Conservation (phyloP, 2,329 filamentous ascomycete species). For the Cytospora piceicola region DNA sequence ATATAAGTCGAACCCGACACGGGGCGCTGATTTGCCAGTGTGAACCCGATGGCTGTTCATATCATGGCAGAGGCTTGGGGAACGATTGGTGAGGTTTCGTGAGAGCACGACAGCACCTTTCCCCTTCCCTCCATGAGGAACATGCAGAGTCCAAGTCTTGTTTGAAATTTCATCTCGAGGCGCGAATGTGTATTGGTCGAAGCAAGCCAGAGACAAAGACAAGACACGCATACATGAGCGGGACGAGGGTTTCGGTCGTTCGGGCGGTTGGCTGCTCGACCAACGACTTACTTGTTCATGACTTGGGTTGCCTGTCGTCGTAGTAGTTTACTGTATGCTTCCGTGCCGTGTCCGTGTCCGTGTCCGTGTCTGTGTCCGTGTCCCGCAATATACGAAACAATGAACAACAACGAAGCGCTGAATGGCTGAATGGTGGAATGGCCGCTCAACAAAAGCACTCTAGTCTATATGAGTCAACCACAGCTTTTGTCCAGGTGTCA, state of each 20-base stretch:
- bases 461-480: too few species aligned
- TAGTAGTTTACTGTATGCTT: not conserved
- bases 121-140: not conserved
- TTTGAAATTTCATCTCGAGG: not conserved
- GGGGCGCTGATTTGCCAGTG: slow-evolving; percentile 1
- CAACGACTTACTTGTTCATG: not conserved
- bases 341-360: slow-evolving; percentile 6
- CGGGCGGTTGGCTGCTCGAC: not conserved
- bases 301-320: not conserved
- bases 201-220: slow-evolving; percentile 3
- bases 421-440: not conserved
- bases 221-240: not conserved
- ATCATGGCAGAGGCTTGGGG: not conserved
- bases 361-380: too few species aligned
- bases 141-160: not conserved
- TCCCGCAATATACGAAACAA: not conserved
- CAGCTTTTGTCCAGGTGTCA: too few species aligned
- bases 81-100: slow-evolving; percentile 2
- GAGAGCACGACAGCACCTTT: slow-evolving; percentile 1
- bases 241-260: not conserved
- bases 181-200: not conserved
- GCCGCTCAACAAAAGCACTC: not conserved
- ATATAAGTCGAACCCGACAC: not conserved
- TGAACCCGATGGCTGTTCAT: slow-evolving; percentile 2
- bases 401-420: not conserved